Evolutionary conservation across 192 early-diverging fungal species (phyloP), one percentile per base, ranked within the genome.

Genomic region (Podila verticillata): DNA sequence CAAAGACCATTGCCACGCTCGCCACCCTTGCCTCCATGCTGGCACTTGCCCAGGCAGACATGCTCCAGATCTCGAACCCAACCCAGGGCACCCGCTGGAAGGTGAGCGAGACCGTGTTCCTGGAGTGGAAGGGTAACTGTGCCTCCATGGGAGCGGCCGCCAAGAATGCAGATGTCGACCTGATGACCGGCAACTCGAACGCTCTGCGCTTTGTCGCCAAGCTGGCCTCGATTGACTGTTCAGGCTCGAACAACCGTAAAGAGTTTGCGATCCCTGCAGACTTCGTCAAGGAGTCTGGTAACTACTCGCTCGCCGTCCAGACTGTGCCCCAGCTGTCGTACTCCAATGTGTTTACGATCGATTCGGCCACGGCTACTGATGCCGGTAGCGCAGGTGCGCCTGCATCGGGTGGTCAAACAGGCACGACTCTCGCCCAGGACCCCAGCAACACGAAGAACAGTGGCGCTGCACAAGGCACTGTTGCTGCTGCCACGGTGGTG

Each of bases 81-180:
- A 66, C 75, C 39, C 65, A 35, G 12, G 75, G 75, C 10, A 65
- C 62, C 13, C 65, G 29, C 4, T 78, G 75, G 68, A 71, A 71
- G 47, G 68, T 78, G 2, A 61, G 64, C 26, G 75, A 78, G 28
- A 56, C 63, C 2, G 68, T 78, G 1, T 78, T 71, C 29, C 30
- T 78, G 32, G 62, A 78, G 31, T 78, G 75, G 75, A 69, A 61
- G 24, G 74, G 75, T 29, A 71, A 71, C 48, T 71, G 75, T 47
- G 68, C 68, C 15, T 66, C 56, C 4, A 78, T 77, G 68, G 68
- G 63, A 7, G 30, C 24, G 15, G 47, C 57, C 8, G 75, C 68
- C 68, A 66, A 71, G 36, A 20, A 28, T 19, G 75, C 61, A 13
- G 68, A 78, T 36, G 68, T 70, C 9, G 70, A 78, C 49, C 58